Conservation (phyloP, 2,329 filamentous ascomycete genomes). For the Zymoseptoria passerinii region DNA sequence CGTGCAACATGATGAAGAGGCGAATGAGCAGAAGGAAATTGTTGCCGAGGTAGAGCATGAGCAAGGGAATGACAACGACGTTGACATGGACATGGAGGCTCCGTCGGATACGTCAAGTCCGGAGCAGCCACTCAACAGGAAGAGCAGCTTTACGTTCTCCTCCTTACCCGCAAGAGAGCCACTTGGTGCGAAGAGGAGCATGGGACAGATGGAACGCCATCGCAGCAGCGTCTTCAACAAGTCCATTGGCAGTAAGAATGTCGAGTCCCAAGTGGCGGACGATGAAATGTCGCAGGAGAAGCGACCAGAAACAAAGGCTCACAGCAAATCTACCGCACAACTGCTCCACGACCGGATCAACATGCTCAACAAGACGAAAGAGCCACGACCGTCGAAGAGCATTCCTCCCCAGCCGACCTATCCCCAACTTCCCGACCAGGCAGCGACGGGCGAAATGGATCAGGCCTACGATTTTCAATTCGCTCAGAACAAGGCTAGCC, state of each 20-base stretch:
- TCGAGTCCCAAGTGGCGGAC: slow-evolving; percentile 46
- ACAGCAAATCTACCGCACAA: slow-evolving; percentile 90
- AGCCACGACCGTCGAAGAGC: slow-evolving; percentile 37
- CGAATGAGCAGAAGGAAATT: not conserved
- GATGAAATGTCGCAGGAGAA: slow-evolving; percentile 45
- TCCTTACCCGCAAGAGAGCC: slow-evolving; percentile 87
- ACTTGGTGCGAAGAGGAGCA: slow-evolving; percentile 72
- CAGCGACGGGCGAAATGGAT: slow-evolving; percentile 10
- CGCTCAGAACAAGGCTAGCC: slow-evolving; percentile 2
- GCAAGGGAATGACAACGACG: not conserved
- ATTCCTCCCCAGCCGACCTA: slow-evolving; percentile 34
- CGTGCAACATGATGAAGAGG: not conserved
- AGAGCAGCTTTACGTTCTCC: slow-evolving; percentile 92
- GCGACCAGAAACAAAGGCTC: slow-evolving; percentile 41
- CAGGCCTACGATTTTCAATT: slow-evolving; percentile 6
- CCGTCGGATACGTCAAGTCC: slow-evolving; percentile 66
- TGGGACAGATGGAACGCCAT: slow-evolving; percentile 60
- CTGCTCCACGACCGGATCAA: slow-evolving; percentile 88
- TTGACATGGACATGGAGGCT: slow-evolving; percentile 22
- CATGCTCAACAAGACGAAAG: slow-evolving; percentile 52
- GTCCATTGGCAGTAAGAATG: slow-evolving; percentile 61
- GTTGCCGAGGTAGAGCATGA: not conserved
- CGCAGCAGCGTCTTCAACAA: slow-evolving; percentile 66
- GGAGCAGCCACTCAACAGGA: slow-evolving; percentile 68
- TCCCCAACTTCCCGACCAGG: slow-evolving; percentile 30